Evolutionary conservation across 2,329 filamentous ascomycete species (phyloP).

Genomic region (Sarocladium oryzae): DNA sequence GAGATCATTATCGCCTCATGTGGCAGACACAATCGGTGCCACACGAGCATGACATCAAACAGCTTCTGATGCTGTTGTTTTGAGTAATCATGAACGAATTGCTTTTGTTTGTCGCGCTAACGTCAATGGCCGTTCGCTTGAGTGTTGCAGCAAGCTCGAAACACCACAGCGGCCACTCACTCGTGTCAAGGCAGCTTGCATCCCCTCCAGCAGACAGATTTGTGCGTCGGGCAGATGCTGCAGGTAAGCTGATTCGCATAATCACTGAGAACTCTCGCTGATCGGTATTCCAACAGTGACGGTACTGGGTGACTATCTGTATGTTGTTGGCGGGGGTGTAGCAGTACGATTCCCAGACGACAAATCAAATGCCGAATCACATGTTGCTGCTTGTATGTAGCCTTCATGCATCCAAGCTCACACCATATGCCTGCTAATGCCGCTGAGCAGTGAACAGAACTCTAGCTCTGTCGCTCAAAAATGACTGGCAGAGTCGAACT

Average conservation of each 20-base stretch:
- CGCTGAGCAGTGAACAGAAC: neutral
- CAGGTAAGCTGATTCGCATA: neutral
- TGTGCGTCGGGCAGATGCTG: slow-evolving; percentile 4
- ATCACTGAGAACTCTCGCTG: neutral
- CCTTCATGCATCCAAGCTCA: too few relatives aligned
- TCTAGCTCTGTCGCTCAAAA: neutral
- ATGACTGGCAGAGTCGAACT: neutral
- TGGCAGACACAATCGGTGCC: neutral
- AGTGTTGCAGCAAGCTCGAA: neutral
- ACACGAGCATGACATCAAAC: neutral
- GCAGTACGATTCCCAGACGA: neutral
- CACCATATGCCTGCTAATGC: neutral
- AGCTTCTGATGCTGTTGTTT: too few relatives aligned
- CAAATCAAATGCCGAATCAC: neutral
- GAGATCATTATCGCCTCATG: neutral
- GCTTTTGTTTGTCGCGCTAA: neutral
- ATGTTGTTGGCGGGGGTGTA: slow-evolving; percentile 3
- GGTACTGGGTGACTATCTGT: slow-evolving; percentile 1
- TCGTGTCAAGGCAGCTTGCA: neutral
- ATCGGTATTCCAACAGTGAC: neutral
- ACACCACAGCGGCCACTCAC: neutral
- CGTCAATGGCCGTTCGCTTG: neutral
- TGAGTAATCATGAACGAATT: too few relatives aligned
- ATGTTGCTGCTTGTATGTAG: neutral
- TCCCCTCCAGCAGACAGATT: neutral